Base-by-base conservation (phyloP, 768 basidiomycete genomes). In the Basidioascus undulatus region DNA sequence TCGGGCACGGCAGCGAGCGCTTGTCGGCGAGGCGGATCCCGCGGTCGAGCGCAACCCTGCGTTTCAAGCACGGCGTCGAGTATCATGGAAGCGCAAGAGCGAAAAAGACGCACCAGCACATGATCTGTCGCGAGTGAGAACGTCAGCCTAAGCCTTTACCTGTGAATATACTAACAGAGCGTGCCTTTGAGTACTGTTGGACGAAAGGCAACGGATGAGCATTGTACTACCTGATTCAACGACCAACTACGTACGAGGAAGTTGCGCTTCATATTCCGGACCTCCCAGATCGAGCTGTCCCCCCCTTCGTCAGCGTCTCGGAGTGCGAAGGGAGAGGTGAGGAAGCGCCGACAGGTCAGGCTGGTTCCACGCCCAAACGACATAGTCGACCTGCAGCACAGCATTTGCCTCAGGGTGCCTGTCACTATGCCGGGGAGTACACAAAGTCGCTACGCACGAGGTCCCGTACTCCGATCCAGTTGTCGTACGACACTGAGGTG, bases 1-100 rank as follows among this genome's bases (percentile, higher is more conserved):
- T 49, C 13, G 52, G 53, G 37, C 58, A 59, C 6, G 89, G 89
- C 3, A 98, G 65, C 1, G 81, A 84, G 15, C 89, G 72, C 59
- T 98, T 98, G 27, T 94, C 87, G 3, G 86, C 82, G 19, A 98
- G 67, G 9, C 89, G 78, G 5, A 96, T 65, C 64, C 86, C 87
- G 63, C 89, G 66, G 51, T 96, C 87, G 41, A 94, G 71, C 0
- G 87, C 87, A 35, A 94, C 87, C 87, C 82, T 82, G 45, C 11
- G 30, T 37, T 43, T 34, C 30, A 46, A 36, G 23, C 12, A 30
- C 23, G 10, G 8, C 15, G 12, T 32, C 5, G 6, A 6, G 18
- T 27, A 21, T n/a, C n/a, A n/a, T n/a, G n/a, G n/a, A n/a, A n/a
- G n/a, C n/a, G n/a, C n/a, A n/a, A n/a, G n/a, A n/a, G n/a, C n/a